Evolutionary conservation across 495 filamentous ascomycete genomes (phyloP).

Genomic region (Penicillium ochrochloron): DNA sequence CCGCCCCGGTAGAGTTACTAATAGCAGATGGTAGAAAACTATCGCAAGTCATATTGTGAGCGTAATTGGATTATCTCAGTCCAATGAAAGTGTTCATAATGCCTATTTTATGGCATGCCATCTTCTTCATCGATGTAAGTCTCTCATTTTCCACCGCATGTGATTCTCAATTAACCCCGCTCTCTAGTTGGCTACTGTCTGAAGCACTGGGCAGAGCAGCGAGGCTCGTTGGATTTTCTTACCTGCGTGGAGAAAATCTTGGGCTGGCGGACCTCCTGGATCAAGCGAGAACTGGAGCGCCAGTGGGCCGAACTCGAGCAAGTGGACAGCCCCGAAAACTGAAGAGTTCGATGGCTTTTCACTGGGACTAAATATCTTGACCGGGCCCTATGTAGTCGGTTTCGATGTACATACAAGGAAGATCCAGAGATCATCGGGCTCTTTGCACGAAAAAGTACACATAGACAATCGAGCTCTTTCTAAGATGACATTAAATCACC

Average conservation of each 20-base stretch:
- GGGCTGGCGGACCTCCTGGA: slow-evolving; percentile 44
- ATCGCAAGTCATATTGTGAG: slow-evolving; percentile 39
- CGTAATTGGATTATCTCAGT: slow-evolving; percentile 42
- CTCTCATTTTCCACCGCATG: neutral
- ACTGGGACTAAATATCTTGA: neutral
- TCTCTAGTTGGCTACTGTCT: slow-evolving; percentile 41
- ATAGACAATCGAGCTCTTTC: too few relatives aligned
- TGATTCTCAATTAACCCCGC: slow-evolving; percentile 5
- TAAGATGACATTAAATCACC: too few relatives aligned
- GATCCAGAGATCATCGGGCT: neutral
- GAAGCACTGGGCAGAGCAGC: slow-evolving; percentile 35
- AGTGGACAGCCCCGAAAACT: slow-evolving; percentile 7
- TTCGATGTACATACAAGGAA: neutral
- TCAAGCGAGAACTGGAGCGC: slow-evolving; percentile 32
- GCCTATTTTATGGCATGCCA: slow-evolving; percentile 47
- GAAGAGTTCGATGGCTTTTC: too few relatives aligned
- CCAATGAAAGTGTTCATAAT: slow-evolving; percentile 47
- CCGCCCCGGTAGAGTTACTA: neutral
- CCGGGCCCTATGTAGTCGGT: neutral
- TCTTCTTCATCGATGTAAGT: slow-evolving; percentile 43
- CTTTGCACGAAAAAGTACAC: neutral
- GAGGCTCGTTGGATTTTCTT: slow-evolving; percentile 39
- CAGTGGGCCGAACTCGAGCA: slow-evolving; percentile 39
- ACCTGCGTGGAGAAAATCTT: slow-evolving; percentile 34
- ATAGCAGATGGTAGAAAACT: slow-evolving; percentile 22